A percentile compares a stretch with the other conserved stretches of the same genome.
These are phyloP conservation scores for Hyaloscypha bicolor DNA, from an alignment of 495 filamentous ascomycete species.

Conservation along the genomic window DNA sequence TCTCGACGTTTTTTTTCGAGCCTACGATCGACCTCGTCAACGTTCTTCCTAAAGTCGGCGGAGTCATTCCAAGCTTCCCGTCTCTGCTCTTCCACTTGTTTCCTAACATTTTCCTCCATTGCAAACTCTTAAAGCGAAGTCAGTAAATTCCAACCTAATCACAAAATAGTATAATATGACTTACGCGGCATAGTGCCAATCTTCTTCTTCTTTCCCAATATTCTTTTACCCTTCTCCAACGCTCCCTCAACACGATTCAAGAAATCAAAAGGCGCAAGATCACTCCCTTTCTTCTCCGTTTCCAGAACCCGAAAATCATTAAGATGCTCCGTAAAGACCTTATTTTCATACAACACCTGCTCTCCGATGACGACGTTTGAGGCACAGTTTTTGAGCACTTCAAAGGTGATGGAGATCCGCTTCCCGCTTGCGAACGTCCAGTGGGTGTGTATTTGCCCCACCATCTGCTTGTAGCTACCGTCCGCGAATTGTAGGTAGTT, in stretches of 20 bases:
- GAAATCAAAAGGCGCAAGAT: conserved; percentile 1
- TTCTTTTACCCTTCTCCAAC: background rate
- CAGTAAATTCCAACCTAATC: background rate
- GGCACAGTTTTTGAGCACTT: background rate
- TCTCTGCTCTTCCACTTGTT: background rate
- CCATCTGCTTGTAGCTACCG: background rate
- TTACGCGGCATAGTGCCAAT: no score
- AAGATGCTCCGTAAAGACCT: background rate
- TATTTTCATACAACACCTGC: background rate
- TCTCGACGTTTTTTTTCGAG: background rate
- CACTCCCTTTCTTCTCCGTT: background rate
- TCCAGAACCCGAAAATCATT: background rate
- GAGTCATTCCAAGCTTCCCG: background rate
- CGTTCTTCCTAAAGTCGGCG: background rate
- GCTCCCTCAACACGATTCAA: background rate
- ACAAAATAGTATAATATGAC: no score
- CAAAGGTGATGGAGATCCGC: background rate
- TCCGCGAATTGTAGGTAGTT: background rate
- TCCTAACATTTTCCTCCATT: background rate
- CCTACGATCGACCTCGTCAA: background rate
- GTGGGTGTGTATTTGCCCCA: background rate
- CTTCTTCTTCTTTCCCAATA: no score
- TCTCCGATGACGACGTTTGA: background rate
- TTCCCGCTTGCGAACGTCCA: background rate
- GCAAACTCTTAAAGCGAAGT: background rate